A percentile compares a stretch with the other conserved stretches of the same genome.
phyloP scores from a whole-genome alignment of 2,329 filamentous ascomycete species.

The Arthrobotrys iridis region DNA sequence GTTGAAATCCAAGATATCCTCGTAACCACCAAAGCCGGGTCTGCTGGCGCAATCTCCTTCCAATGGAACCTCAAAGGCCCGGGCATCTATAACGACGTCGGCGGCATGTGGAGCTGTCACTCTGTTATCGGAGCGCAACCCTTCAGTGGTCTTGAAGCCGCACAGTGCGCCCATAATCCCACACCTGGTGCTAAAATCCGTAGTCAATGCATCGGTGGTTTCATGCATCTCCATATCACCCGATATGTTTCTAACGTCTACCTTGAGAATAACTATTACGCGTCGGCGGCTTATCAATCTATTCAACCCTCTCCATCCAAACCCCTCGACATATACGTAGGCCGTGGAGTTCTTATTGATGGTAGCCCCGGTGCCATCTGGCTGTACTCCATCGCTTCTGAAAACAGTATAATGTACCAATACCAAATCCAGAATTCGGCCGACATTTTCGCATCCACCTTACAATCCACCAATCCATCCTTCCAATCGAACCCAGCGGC shows the following conservation, averaged over 20 bases:
- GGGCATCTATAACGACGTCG: background rate
- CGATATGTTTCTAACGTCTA: background rate
- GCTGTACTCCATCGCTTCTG: background rate
- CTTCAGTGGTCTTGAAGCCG: conserved; percentile 10
- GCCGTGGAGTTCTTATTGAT: conserved; percentile 24
- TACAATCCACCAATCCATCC: conserved; percentile 16
- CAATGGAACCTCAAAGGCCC: conserved; percentile 36
- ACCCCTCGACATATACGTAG: conserved; percentile 20
- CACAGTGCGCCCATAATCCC: conserved; percentile 10
- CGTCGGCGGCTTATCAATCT: conserved; percentile 19
- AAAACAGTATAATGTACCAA: conserved; percentile 27
- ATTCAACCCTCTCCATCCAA: conserved; percentile 3
- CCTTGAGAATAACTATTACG: conserved; percentile 30
- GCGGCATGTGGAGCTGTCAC: conserved; percentile 22
- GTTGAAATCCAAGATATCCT: conserved; percentile 31
- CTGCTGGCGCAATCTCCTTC: conserved; percentile 29
- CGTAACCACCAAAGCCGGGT: conserved; percentile 20
- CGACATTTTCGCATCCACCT: conserved; percentile 13
- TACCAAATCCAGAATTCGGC: conserved; percentile 24
- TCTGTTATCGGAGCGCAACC: conserved; percentile 25
- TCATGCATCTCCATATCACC: conserved; percentile 29
- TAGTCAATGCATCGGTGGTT: conserved; percentile 17
- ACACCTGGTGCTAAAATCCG: background rate
- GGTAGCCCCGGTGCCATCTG: background rate
- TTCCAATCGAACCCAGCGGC: conserved; percentile 29